These are phyloP conservation scores for Saccharomyces jurei DNA, from an alignment of 805 yeast species.

Conservation along the genomic window DNA sequence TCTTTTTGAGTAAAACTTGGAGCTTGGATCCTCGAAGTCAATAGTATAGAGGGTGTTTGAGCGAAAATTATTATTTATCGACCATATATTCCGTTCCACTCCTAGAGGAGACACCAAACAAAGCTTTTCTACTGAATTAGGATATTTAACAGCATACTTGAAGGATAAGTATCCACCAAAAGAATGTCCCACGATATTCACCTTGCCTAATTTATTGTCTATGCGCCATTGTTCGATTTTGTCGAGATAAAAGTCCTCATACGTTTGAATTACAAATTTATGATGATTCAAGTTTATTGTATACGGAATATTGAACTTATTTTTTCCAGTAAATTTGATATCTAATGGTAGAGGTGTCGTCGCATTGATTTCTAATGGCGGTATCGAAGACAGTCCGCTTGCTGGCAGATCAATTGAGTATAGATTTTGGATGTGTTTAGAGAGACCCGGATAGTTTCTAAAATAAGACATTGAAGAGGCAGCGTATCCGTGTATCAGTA, in stretches of 20 bases:
- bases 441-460: slow-evolving; percentile 52
- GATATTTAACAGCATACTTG: slow-evolving; percentile 53
- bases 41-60: slow-evolving; percentile 10
- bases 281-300: slow-evolving; percentile 13
- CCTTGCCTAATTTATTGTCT: slow-evolving; percentile 39
- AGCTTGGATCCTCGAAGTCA: slow-evolving; percentile 37
- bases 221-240: slow-evolving; percentile 61
- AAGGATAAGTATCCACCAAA: slow-evolving; percentile 70
- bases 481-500: slow-evolving; percentile 87
- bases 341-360: slow-evolving; percentile 8
- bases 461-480: slow-evolving; percentile 81
- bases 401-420: slow-evolving; percentile 70
- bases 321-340: slow-evolving; percentile 4
- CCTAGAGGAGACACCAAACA: slow-evolving; percentile 72
- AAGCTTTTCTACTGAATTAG: slow-evolving; percentile 45
- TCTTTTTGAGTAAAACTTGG: slow-evolving; percentile 30
- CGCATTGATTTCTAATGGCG: slow-evolving; percentile 18
- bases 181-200: slow-evolving; percentile 69
- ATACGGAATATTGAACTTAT: slow-evolving; percentile 22
- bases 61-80: slow-evolving; percentile 33
- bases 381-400: slow-evolving; percentile 57
- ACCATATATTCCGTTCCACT: slow-evolving; percentile 58
- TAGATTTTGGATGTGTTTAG: slow-evolving; percentile 42
- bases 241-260: slow-evolving; percentile 49
- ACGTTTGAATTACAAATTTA: slow-evolving; percentile 22